Conservation (phyloP, 495 filamentous ascomycete genomes). For the Hypomontagnella monticulosa region DNA sequence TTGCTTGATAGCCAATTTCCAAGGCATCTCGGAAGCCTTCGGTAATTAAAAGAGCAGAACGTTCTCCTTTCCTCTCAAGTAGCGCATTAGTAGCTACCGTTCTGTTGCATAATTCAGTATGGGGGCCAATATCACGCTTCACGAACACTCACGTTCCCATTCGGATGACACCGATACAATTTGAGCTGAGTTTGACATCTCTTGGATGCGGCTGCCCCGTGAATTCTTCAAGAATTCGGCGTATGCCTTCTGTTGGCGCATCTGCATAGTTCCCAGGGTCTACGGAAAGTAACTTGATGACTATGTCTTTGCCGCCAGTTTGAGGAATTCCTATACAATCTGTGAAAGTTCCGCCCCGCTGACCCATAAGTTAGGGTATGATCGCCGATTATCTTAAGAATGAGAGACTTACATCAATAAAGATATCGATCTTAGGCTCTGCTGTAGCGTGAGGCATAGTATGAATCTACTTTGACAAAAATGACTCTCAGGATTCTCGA, state of each 20-base stretch:
- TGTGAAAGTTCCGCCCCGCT: slow-evolving; percentile 72
- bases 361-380: slow-evolving; percentile 1
- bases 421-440: slow-evolving; percentile 32
- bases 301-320: slow-evolving; percentile 55
- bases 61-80: slow-evolving; percentile 92
- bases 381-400: not conserved
- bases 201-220: slow-evolving; percentile 68
- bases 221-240: slow-evolving; percentile 71
- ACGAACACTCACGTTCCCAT: slow-evolving; percentile 27
- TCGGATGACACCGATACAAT: slow-evolving; percentile 24
- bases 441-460: slow-evolving; percentile 23
- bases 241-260: slow-evolving; percentile 89
- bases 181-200: slow-evolving; percentile 29
- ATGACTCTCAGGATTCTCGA: not conserved
- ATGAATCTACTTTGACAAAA: not conserved
- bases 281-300: slow-evolving; percentile 87
- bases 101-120: slow-evolving; percentile 19
- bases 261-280: slow-evolving; percentile 88
- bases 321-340: slow-evolving; percentile 65
- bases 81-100: slow-evolving; percentile 90
- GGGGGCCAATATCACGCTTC: not conserved
- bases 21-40: slow-evolving; percentile 69
- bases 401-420: slow-evolving; percentile 27
- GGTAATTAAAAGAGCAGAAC: slow-evolving; percentile 88
- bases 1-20: slow-evolving; percentile 85